A percentile compares a stretch with the other conserved stretches of the same genome.
These are phyloP conservation scores for Plantago rigida DNA, from an alignment of 305 asterid genomes.

Conservation along the genomic window DNA sequence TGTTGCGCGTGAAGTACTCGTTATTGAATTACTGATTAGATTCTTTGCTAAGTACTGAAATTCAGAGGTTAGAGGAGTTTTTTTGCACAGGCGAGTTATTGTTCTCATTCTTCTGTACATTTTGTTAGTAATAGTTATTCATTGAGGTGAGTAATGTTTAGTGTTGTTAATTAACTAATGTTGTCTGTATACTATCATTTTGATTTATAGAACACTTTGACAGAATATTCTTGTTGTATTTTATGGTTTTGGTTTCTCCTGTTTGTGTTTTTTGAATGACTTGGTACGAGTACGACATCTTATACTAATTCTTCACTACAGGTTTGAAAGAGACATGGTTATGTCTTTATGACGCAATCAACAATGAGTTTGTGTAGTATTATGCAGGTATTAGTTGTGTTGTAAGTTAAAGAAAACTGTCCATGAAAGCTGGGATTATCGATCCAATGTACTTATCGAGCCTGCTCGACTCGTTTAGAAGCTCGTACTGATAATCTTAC, in stretches of 20 bases:
- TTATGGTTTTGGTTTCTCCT: background rate
- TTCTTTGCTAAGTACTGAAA: constrained; percentile 10
- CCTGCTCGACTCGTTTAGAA: too few relatives aligned
- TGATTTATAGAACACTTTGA: background rate
- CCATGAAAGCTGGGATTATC: too few relatives aligned
- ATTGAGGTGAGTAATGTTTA: constrained; percentile 25
- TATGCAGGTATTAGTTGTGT: too few relatives aligned
- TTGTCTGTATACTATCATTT: background rate
- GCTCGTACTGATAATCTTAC: too few relatives aligned
- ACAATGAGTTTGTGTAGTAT: background rate
- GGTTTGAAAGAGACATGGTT: background rate
- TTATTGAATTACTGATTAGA: constrained; percentile 65
- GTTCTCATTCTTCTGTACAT: constrained; percentile 40
- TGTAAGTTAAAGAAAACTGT: too few relatives aligned
- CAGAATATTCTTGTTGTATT: background rate
- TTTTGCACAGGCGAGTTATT: constrained; percentile 30
- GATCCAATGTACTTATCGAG: too few relatives aligned
- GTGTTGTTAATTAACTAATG: constrained; percentile 1
- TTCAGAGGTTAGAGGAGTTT: constrained; percentile 6
- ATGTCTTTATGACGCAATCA: background rate
- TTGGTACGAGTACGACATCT: background rate
- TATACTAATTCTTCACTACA: background rate
- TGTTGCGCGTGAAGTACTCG: constrained; percentile 78
- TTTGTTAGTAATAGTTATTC: constrained; percentile 34
- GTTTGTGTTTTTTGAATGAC: background rate